Evolutionary conservation across 352 stramenopile genomes (phyloP), one percentile per base, ranked within the genome.

Genomic region (Globisporangium heterothallicum): DNA sequence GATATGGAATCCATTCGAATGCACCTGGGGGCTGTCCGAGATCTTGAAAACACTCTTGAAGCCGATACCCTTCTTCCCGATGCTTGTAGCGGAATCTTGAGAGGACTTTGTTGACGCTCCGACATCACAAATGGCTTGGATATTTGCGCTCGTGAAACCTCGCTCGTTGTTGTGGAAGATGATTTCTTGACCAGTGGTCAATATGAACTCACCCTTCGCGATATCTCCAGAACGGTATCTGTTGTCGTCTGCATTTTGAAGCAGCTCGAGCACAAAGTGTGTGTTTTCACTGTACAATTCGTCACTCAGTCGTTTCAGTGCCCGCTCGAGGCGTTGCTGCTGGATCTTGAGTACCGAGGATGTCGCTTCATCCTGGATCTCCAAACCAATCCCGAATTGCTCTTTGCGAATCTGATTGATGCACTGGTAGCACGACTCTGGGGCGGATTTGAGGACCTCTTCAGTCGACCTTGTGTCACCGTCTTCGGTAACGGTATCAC

Each of bases 1-100:
- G 19, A 92, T 78, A 53, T 92, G 84, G 48, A 91, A 93, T 14
- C 86, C 86, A 43, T 94, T 94, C 41, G 84, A 94, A 59, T 96
- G 86, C 30, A 96, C 80, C 32, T 96, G 71, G 0, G 86, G 86
- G 1, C 61, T 56, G 36, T 93, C 74, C 0, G 84, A 91, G 19
- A 96, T 77, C 54, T 91, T 90, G 64, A 96, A 96, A 3, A 96
- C 86, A n/a, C 82, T 94, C 63, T 96, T 96, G 53, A 96, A 96
- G 21, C 84, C 86, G 42, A 96, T 96, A 3, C 86, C 86, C 51
- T 96, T 96, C 54, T 92, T 91, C 26, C 86, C 84, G n/a, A 96
- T 96, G 57, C 83, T 92, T 7, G 50, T 65, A 14, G 59, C 59
- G 16, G 59, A 65, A 45, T 58, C 50, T 30, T 57, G 34, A 2